A percentile compares a stretch with the other conserved stretches of the same genome.
Evolutionary conservation across 768 basidiomycete species (phyloP).

Genomic region (Scleroderma citrinum): DNA sequence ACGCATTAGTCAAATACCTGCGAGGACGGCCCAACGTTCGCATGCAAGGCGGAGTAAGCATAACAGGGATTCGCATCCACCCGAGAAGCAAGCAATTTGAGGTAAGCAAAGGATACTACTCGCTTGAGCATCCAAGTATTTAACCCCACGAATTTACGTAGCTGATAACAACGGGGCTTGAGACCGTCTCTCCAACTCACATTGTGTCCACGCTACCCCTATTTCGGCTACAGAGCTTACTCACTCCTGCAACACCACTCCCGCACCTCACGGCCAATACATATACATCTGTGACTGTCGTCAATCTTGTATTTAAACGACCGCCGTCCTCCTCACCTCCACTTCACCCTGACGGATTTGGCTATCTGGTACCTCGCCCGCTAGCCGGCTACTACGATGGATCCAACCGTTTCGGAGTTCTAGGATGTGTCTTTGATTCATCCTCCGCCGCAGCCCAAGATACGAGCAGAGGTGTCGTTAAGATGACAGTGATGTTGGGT

Average conservation of each 20-base stretch:
- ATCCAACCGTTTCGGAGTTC: constrained; percentile 40
- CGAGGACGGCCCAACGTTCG: constrained; percentile 48
- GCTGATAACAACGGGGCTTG: constrained; percentile 30
- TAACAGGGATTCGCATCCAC: constrained; percentile 30
- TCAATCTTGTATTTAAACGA: constrained; percentile 78
- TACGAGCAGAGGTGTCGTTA: constrained; percentile 44
- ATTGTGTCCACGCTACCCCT: constrained; percentile 75
- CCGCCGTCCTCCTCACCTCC: constrained; percentile 28
- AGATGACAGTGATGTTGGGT: constrained; percentile 88
- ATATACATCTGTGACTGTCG: constrained; percentile 75
- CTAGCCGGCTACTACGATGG: constrained; percentile 41
- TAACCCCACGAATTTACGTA: constrained; percentile 12
- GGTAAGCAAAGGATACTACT: constrained; percentile 28
- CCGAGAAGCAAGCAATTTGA: constrained; percentile 35
- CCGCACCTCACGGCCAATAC: constrained; percentile 70
- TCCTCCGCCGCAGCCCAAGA: constrained; percentile 64
- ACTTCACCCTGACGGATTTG: constrained; percentile 85
- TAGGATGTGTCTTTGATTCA: constrained; percentile 91
- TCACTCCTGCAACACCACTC: constrained; percentile 37
- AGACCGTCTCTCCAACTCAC: constrained; percentile 46
- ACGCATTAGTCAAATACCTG: constrained; percentile 47
- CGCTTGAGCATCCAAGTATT: background rate
- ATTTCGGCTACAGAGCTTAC: constrained; percentile 40
- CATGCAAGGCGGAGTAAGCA: constrained; percentile 40
- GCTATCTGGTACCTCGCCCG: constrained; percentile 87